Percentiles rank a stretch among this genome's conserved stretches.
phyloP scores from a whole-genome alignment of 352 stramenopile genomes.

The Globisporangium cystogenes region DNA sequence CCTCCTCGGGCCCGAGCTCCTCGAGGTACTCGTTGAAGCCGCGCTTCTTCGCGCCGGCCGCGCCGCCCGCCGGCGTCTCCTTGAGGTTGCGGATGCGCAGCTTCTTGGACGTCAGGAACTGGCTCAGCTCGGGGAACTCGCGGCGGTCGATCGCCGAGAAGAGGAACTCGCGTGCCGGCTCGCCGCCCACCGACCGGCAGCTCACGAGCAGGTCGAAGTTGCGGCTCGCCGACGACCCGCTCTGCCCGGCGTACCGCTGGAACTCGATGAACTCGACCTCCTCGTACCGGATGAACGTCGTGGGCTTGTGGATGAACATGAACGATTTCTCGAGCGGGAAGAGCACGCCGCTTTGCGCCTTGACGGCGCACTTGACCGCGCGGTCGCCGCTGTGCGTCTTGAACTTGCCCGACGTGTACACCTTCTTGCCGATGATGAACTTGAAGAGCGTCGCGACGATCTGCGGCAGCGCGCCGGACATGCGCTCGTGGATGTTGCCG shows the following conservation, averaged over 20 bases:
- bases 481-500: conserved; percentile 94
- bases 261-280: conserved; percentile 99
- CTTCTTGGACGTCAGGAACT: conserved; percentile 95
- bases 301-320: conserved; percentile 99
- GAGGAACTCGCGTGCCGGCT: conserved; percentile 85
- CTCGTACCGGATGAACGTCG: conserved; percentile 97
- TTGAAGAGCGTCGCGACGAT: conserved; percentile 99
- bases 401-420: conserved; percentile 94
- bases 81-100: conserved; percentile 92
- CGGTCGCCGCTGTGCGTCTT: conserved; percentile 84
- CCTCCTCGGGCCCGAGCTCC: conserved; percentile 71
- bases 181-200: conserved; percentile 85
- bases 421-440: conserved; percentile 94
- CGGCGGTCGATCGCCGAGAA: conserved; percentile 96
- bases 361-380: conserved; percentile 89
- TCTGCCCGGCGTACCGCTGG: conserved; percentile 94
- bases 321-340: conserved; percentile 99
- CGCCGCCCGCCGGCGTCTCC: conserved; percentile 56
- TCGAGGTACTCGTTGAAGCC: conserved; percentile 80
- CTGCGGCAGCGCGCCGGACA: conserved; percentile 95
- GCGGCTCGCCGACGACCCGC: conserved; percentile 77
- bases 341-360: conserved; percentile 95
- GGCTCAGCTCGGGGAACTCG: conserved; percentile 93
- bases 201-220: conserved; percentile 96
- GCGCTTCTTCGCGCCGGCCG: conserved; percentile 55